Conservation (phyloP, 1,284 basidiomycete species). For the Coniophora puteana region DNA sequence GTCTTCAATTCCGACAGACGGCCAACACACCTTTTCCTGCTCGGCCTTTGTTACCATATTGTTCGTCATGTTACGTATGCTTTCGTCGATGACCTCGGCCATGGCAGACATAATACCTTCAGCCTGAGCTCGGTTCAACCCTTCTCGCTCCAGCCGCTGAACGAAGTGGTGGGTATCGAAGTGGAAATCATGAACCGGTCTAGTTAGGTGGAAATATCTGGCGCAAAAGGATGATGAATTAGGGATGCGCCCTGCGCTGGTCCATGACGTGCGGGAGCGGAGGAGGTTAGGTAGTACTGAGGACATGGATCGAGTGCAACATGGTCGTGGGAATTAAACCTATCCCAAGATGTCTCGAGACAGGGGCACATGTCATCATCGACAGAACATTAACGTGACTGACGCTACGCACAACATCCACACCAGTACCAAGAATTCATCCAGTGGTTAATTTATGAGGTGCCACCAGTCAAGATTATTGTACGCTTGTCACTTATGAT, state of each 20-base stretch:
- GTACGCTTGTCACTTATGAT: no score
- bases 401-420: no score
- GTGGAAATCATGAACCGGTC: constrained; percentile 51
- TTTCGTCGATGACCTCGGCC: constrained; percentile 94
- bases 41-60: constrained; percentile 93
- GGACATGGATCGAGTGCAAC: constrained; percentile 1
- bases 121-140: constrained; percentile 83
- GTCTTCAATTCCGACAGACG: constrained; percentile 7
- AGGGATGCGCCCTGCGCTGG: no score
- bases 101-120: constrained; percentile 95
- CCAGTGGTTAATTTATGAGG: no score
- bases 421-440: no score
- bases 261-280: background rate
- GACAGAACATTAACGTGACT: no score
- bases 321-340: no score
- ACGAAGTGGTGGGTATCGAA: constrained; percentile 96
- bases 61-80: constrained; percentile 88
- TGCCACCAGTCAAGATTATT: no score
- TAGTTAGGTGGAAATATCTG: constrained; percentile 14
- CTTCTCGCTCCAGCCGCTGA: constrained; percentile 82
- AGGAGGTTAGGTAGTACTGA: background rate
- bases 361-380: no score
- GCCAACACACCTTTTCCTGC: constrained; percentile 81
- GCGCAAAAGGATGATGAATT: no score
- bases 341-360: no score